Evolutionary conservation across 2,329 filamentous ascomycete genomes (phyloP).

Genomic region (Exophiala viscosa): DNA sequence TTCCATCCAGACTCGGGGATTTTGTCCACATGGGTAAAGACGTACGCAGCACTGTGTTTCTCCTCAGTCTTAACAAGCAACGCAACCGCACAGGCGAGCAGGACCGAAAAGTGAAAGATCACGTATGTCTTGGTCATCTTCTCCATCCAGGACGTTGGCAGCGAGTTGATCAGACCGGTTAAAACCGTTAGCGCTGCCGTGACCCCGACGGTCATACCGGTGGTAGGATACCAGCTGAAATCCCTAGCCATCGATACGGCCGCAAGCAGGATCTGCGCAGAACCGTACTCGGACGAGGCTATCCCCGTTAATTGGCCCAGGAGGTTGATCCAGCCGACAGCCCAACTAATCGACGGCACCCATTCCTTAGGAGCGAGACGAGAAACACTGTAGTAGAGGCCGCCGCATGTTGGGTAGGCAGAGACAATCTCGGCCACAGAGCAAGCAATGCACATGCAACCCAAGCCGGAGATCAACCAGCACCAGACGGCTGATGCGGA

Average conservation of each 20-base stretch:
- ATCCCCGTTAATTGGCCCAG: conserved; percentile 50
- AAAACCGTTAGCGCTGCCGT: conserved; percentile 54
- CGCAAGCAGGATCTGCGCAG: conserved; percentile 55
- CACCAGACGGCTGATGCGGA: conserved; percentile 55
- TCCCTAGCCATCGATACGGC: conserved; percentile 51
- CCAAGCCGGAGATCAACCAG: conserved; percentile 55
- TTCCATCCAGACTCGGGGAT: conserved; percentile 52
- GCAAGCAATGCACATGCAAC: conserved; percentile 54
- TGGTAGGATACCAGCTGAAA: conserved; percentile 47
- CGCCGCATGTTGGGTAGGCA: conserved; percentile 56
- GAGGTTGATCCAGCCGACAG: conserved; percentile 50
- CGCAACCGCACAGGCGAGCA: conserved; percentile 50
- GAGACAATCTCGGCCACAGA: conserved; percentile 57
- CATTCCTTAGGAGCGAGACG: conserved; percentile 50
- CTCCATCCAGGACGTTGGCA: conserved; percentile 56
- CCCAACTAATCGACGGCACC: conserved; percentile 47
- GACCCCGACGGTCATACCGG: conserved; percentile 49
- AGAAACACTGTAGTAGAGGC: conserved; percentile 56
- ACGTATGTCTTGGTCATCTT: conserved; percentile 57
- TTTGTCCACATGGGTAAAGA: conserved; percentile 55
- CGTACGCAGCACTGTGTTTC: conserved; percentile 52
- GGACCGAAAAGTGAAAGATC: conserved; percentile 53
- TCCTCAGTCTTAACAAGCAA: conserved; percentile 50
- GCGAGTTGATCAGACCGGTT: conserved; percentile 52
- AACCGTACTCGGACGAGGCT: conserved; percentile 57